These are phyloP conservation scores for Cupressus sempervirens DNA, from an alignment of 75 land plant genomes.

Conservation along the genomic window DNA sequence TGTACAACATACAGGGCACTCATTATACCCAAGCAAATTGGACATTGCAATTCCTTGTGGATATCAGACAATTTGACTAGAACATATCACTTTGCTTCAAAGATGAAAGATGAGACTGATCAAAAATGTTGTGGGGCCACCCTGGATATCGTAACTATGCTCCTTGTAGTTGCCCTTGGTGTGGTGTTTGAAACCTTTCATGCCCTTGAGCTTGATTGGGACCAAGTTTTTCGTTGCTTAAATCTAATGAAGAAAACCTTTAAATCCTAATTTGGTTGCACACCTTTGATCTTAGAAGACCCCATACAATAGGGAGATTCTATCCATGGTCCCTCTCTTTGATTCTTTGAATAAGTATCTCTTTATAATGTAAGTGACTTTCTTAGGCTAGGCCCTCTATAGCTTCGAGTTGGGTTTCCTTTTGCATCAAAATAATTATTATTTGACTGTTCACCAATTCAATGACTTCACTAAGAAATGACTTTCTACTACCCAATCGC, in stretches of 20 bases:
- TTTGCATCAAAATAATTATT: conserved; percentile 20
- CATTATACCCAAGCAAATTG: conserved; percentile 76
- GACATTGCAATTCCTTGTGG: conserved; percentile 64
- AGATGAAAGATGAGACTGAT: too few species aligned
- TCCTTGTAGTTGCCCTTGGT: too few species aligned
- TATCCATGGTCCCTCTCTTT: conserved; percentile 22
- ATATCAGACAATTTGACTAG: conserved; percentile 39
- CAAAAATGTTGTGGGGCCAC: too few species aligned
- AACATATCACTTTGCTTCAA: too few species aligned
- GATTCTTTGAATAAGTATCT: conserved; percentile 37
- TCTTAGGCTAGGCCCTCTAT: conserved; percentile 67
- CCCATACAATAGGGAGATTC: conserved; percentile 20
- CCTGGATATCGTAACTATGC: too few species aligned
- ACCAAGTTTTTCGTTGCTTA: conserved; percentile 22
- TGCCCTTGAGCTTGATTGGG: conserved; percentile 23
- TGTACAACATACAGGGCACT: conserved; percentile 97
- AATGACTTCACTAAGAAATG: conserved; percentile 81
- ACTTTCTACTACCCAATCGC: conserved; percentile 65
- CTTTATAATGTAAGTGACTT: conserved; percentile 76
- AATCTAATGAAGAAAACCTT: conserved; percentile 14
- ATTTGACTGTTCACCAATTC: conserved; percentile 57
- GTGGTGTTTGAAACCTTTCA: too few species aligned
- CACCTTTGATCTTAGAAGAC: conserved; percentile 22
- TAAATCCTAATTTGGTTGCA: conserved; percentile 40
- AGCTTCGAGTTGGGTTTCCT: conserved; percentile 61